Conservation (phyloP, 2,329 filamentous ascomycete genomes). For the Epichloe hybrida region DNA sequence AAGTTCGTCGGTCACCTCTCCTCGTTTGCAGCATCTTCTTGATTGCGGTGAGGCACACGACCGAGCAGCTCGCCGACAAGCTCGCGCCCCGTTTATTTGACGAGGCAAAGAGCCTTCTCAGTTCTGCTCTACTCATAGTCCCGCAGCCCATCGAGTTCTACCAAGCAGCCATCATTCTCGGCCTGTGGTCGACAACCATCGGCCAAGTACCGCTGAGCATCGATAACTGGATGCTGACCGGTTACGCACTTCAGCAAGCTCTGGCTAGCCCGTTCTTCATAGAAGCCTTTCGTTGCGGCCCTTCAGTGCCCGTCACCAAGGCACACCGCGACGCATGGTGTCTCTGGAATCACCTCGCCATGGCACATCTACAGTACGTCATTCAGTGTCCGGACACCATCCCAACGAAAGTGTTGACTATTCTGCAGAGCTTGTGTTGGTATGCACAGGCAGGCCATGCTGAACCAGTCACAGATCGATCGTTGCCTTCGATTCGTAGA, state of each 20-base stretch:
- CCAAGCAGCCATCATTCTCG: slow-evolving; percentile 13
- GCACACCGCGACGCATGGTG: slow-evolving; percentile 9
- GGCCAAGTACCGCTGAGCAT: slow-evolving; percentile 15
- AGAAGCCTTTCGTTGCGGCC: neutral
- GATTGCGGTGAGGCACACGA: slow-evolving; percentile 14
- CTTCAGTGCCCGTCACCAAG: neutral
- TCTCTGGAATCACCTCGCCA: slow-evolving; percentile 16
- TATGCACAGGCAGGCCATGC: slow-evolving; percentile 10
- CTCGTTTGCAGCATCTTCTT: slow-evolving; percentile 14
- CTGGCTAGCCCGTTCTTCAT: slow-evolving; percentile 11
- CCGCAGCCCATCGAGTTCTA: slow-evolving; percentile 12
- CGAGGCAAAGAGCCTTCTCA: slow-evolving; percentile 12
- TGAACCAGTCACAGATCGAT: slow-evolving; percentile 11
- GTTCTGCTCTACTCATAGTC: slow-evolving; percentile 6
- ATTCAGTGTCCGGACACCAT: no score
- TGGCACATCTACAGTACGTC: slow-evolving; percentile 15
- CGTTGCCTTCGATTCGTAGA: slow-evolving; percentile 8
- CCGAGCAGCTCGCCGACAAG: slow-evolving; percentile 10
- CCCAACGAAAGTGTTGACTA: neutral
- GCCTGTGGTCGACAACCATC: slow-evolving; percentile 16
- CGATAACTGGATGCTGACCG: slow-evolving; percentile 15
- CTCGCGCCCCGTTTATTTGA: slow-evolving; percentile 12
- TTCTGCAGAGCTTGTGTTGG: slow-evolving; percentile 14
- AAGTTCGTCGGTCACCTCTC: slow-evolving; percentile 8
- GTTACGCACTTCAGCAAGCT: slow-evolving; percentile 14